Evolutionary conservation across 2,329 filamentous ascomycete species (phyloP).

Genomic region (Aureobasidium uvarum): DNA sequence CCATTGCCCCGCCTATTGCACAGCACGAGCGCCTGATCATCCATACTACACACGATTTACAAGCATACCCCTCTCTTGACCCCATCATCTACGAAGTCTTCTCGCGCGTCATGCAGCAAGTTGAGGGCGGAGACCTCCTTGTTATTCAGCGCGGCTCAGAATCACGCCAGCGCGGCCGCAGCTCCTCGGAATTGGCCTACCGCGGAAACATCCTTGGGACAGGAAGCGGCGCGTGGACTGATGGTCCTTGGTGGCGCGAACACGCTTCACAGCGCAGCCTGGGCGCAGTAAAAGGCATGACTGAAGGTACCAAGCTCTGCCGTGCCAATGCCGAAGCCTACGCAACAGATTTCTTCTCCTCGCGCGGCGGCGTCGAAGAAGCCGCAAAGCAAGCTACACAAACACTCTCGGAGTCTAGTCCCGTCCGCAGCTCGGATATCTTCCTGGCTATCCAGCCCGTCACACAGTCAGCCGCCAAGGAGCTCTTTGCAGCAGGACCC

Average conservation of each 20-base stretch:
- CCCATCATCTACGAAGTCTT: conserved; percentile 90
- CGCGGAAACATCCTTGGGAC: conserved; percentile 45
- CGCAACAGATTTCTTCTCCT: conserved; percentile 76
- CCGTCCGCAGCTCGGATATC: conserved; percentile 87
- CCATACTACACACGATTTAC: conserved; percentile 93
- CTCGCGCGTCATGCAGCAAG: conserved; percentile 95
- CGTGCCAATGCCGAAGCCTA: conserved; percentile 87
- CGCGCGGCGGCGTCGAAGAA: conserved; percentile 73
- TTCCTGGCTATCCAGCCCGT: conserved; percentile 95
- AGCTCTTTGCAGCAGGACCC: conserved; percentile 59
- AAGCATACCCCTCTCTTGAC: conserved; percentile 91
- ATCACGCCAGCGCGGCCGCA: conserved; percentile 59
- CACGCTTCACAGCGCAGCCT: conserved; percentile 64
- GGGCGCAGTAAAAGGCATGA: conserved; percentile 72
- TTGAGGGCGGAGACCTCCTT: conserved; percentile 91
- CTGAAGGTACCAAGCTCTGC: conserved; percentile 87
- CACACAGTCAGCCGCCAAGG: conserved; percentile 60
- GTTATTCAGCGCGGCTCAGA: conserved; percentile 94
- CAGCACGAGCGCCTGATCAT: conserved; percentile 96
- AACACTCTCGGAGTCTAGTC: conserved; percentile 77
- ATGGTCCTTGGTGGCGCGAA: conserved; percentile 95
- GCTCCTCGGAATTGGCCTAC: conserved; percentile 60
- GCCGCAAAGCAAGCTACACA: conserved; percentile 78
- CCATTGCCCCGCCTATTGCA: conserved; percentile 91
- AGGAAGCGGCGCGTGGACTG: conserved; percentile 71